phyloP scores from a whole-genome alignment of 805 yeast species.

The Metschnikowia drakensbergensis region DNA sequence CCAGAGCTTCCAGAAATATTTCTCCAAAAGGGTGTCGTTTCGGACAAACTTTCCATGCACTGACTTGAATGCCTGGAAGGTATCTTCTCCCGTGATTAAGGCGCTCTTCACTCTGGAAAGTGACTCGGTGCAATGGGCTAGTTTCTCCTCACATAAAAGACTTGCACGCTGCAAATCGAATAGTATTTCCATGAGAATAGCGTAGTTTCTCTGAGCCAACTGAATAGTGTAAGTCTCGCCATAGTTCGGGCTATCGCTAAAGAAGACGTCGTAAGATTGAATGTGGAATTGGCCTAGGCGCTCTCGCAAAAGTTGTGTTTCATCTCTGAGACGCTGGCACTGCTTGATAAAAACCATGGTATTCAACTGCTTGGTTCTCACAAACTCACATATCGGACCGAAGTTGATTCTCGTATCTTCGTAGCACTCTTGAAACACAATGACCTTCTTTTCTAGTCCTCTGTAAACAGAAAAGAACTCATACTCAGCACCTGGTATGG shows the following conservation, averaged over 20 bases:
- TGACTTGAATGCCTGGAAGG: not conserved
- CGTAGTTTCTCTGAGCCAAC: not conserved
- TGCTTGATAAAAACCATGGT: conserved; percentile 7
- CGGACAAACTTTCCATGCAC: not conserved
- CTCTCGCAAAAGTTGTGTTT: conserved; percentile 1
- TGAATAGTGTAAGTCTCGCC: not conserved
- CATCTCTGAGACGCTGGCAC: conserved; percentile 1
- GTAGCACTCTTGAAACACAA: conserved; percentile 4
- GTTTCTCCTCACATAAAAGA: not conserved
- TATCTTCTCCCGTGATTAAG: not conserved
- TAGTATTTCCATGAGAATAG: not conserved
- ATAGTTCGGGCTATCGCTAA: not conserved
- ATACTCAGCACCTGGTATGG: not conserved
- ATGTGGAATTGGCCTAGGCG: not conserved
- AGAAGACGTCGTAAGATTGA: not conserved
- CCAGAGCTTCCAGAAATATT: conserved; percentile 8
- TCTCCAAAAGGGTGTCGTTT: conserved; percentile 4
- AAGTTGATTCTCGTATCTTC: conserved; percentile 1
- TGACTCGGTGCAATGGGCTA: not conserved
- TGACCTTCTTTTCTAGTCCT: conserved; percentile 4
- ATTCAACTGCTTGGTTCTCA: conserved; percentile 5
- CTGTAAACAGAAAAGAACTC: conserved; percentile 2
- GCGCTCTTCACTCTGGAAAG: not conserved
- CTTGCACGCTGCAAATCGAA: not conserved
- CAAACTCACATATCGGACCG: not conserved